A percentile compares a stretch with the other conserved stretches of the same genome.
phyloP scores from a whole-genome alignment of 176 grass and related monocot genomes.

The Lolium rigidum region DNA sequence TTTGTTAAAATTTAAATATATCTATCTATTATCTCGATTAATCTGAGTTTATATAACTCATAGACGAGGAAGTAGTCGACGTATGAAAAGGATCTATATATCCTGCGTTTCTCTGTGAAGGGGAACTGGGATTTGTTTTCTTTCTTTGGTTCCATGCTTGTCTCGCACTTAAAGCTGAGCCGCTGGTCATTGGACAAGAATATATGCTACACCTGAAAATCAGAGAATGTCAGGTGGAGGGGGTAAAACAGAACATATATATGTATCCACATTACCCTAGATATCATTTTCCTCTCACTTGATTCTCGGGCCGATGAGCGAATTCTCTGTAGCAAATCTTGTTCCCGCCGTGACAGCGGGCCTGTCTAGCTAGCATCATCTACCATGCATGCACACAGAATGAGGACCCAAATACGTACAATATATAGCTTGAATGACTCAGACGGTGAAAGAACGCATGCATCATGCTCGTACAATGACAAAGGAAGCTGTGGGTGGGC shows the following conservation, averaged over 20 bases:
- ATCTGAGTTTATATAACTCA: background rate
- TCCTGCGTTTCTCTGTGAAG: background rate
- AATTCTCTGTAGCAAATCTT: background rate
- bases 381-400: no score
- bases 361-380: no score
- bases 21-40: no score
- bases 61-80: background rate
- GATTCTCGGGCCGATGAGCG: no score
- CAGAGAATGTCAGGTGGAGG: background rate
- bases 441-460: background rate
- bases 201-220: conserved; percentile 10
- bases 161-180: background rate
- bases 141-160: conserved; percentile 8
- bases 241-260: background rate
- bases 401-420: no score
- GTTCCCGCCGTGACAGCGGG: no score
- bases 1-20: no score
- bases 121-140: background rate
- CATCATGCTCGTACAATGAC: no score
- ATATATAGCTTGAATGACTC: background rate
- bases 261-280: background rate
- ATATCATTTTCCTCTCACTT: no score
- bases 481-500: no score
- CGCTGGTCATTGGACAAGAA: background rate
- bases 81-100: background rate